phyloP scores from a whole-genome alignment of 768 basidiomycete genomes.

The Scleroderma bovista region DNA sequence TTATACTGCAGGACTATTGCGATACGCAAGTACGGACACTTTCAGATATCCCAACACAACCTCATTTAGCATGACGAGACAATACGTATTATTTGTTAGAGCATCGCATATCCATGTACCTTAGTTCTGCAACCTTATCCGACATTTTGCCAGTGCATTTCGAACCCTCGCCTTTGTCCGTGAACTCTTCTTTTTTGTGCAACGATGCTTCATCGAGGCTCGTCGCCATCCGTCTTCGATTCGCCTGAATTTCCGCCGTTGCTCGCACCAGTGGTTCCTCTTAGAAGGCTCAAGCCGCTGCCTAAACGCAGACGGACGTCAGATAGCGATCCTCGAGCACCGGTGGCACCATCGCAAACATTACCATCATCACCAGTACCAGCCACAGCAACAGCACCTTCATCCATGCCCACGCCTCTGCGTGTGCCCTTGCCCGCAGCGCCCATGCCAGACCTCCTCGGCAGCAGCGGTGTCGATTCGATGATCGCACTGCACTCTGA shows the following conservation, averaged over 20 bases:
- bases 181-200: slow-evolving; percentile 8
- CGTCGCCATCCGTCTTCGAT: slow-evolving; percentile 57
- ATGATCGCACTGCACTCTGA: too few relatives aligned
- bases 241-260: slow-evolving; percentile 51
- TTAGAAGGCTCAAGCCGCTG: slow-evolving; percentile 69
- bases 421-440: background rate
- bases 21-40: slow-evolving; percentile 43
- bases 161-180: background rate
- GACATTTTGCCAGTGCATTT: background rate
- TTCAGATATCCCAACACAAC: slow-evolving; percentile 31
- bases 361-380: background rate
- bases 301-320: slow-evolving; percentile 69
- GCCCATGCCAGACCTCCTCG: slow-evolving; percentile 30
- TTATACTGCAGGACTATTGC: slow-evolving; percentile 38
- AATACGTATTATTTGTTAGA: slow-evolving; percentile 48
- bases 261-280: too few relatives aligned
- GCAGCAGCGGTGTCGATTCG: slow-evolving; percentile 37
- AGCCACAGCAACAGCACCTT: too few relatives aligned
- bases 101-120: slow-evolving; percentile 55
- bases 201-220: slow-evolving; percentile 46
- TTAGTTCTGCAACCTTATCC: slow-evolving; percentile 27
- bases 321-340: slow-evolving; percentile 7
- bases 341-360: background rate
- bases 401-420: slow-evolving; percentile 18
- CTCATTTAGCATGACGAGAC: slow-evolving; percentile 48